Base-by-base conservation (phyloP, 1,284 basidiomycete genomes). In the Gomphus sp. region DNA sequence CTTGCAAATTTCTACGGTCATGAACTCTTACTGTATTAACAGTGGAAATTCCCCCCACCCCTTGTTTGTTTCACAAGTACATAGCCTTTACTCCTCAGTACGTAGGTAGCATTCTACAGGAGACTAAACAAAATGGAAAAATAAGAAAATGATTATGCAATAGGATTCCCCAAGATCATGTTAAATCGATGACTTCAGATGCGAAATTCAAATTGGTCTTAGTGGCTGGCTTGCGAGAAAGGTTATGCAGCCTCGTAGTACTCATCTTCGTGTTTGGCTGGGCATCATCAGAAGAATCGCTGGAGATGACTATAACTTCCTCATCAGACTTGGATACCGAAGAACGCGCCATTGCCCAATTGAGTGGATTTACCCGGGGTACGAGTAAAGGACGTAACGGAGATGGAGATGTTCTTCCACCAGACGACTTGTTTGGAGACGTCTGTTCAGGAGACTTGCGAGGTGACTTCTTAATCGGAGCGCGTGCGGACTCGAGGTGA, bases 261-360 rank as follows among this genome's bases (percentile, higher is more conserved):
- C 41, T 25, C 44, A 9, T 41, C 36, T 43, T 53, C 4, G 36
- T n/a, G 16, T 28, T 36, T 56, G 14, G 56, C 12, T 56, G 49
- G 0, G n/a, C n/a, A n/a, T 41, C 4, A 41, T 58, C 61, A 28
- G 71, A 69, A 1, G 69, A 70, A 25, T 68, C 70, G 52, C 70
- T 71, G 2, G 70, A 71, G 36, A 71, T 69, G n/a, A 66, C 65
- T 18, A 72, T 70, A 43, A 71, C 60, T n/a, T 57, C 59, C 5
- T 43, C 41, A 22, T 37, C 50, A 16, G 33, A 12, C 18, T 25
- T 52, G 37, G n/a, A 31, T 28, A 33, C 25, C 41, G 49, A 14
- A n/a, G 39, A 9, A 28, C 57, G 57, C 22, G 18, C 36, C 18
- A 22, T 51, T 25, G 49, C n/a, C 33, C 28, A 22, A 34, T 44